Evolutionary conservation across 2,329 filamentous ascomycete species (phyloP), one percentile per base, ranked within the genome.

Genomic region (Simplicillium sp.): DNA sequence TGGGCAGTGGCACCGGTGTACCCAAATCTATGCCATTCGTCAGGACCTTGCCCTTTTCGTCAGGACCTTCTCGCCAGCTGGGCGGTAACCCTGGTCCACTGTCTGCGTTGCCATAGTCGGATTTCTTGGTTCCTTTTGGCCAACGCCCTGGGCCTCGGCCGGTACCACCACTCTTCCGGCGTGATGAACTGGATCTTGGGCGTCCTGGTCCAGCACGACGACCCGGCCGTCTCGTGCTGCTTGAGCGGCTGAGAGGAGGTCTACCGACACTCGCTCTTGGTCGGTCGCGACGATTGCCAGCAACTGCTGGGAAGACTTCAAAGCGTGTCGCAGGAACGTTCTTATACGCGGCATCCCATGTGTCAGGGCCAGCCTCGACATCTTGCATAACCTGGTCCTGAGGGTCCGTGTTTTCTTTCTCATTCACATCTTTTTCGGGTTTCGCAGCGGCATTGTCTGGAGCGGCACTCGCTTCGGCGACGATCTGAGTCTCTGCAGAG

Each of bases 261-360:
- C 13, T 67, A 58, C 15, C 70, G 62, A 66, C 61, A 7, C 59
- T 62, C 15, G 61, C 55, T 15, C 72, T 65, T 11, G 64, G 55
- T 13, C 72, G 65, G 35, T 70, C 54, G 7, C 74, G 66, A 16
- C 75, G 68, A 39, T 66, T 61, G 2, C 62, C 61, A 11, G 64
- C 65, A 8, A 84, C 62, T 0, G 82, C 76, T 8, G 87, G 87
- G 52, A 85, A 90, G 33, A 92, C 77, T 51, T 88, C 82, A 57
- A 87, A 94, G 29, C 86, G 76, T 2, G 70, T 78, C 0, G 79
- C 67, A 3, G 84, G 84, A 18, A 92, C 83, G 37, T 66, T 60
- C 12, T 63, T 62, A 52, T 80, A 79, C 2, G 65, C 55, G 3
- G 56, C 50, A 11, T 57, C 54, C 75, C 75, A 79, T 33, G 61